Percentiles rank a stretch among this genome's conserved stretches.
Evolutionary conservation across 2,329 filamentous ascomycete species (phyloP).

Genomic region (Celoporthe dispersa): DNA sequence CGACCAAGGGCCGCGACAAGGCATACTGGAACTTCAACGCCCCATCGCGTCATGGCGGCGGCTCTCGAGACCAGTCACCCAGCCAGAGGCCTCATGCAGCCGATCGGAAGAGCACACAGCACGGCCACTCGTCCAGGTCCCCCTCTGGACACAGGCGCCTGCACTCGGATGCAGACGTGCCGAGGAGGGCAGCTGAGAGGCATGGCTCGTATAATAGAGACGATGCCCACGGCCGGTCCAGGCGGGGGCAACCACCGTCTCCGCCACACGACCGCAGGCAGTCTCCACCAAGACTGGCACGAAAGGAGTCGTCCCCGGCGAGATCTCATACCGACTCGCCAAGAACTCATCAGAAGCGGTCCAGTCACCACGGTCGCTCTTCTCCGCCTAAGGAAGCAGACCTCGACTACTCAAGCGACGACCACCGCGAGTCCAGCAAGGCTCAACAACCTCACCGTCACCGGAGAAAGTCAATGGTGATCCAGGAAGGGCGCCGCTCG

Average conservation of each 20-base stretch:
- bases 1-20: constrained; percentile 48
- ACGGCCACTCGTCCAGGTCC: constrained; percentile 26
- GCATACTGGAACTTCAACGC: constrained; percentile 43
- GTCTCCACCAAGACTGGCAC: constrained; percentile 37
- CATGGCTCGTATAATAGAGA: constrained; percentile 29
- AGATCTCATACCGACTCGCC: constrained; percentile 33
- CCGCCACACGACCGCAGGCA: constrained; percentile 34
- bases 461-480: constrained; percentile 41
- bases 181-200: constrained; percentile 28
- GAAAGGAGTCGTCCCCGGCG: constrained; percentile 40
- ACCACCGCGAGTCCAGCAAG: constrained; percentile 37
- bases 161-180: constrained; percentile 34
- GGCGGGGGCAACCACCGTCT: constrained; percentile 23
- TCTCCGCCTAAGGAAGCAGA: constrained; percentile 39
- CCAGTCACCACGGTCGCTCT: constrained; percentile 35
- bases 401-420: constrained; percentile 45
- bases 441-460: constrained; percentile 36
- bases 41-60: constrained; percentile 14
- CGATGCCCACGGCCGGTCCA: constrained; percentile 25
- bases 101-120: constrained; percentile 28
- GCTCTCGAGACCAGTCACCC: constrained; percentile 23
- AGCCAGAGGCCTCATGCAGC: constrained; percentile 24
- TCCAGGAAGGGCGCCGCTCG: constrained; percentile 40
- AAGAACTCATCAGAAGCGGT: constrained; percentile 36
- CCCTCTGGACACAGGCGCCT: constrained; percentile 40